These are phyloP conservation scores for Wickerhamomyces canadensis DNA, from an alignment of 805 yeast species.

Conservation along the genomic window DNA sequence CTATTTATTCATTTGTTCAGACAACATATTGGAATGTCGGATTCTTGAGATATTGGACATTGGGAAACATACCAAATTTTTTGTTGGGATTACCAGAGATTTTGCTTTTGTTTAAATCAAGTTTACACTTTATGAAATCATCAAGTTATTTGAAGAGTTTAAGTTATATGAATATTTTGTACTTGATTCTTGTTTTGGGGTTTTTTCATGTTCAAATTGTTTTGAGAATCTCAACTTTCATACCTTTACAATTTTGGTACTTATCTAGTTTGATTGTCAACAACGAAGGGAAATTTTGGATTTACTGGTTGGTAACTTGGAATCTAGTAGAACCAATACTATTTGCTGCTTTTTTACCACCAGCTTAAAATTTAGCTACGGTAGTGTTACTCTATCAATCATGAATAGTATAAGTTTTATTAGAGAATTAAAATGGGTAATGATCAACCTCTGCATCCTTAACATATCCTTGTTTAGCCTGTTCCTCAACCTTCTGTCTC, in stretches of 20 bases:
- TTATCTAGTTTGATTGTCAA: slow-evolving; percentile 35
- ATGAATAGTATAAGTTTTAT: too few relatives aligned
- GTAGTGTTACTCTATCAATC: too few relatives aligned
- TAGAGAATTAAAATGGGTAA: slow-evolving; percentile 14
- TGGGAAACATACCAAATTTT: slow-evolving; percentile 79
- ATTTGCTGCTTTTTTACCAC: slow-evolving; percentile 84
- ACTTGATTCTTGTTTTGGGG: slow-evolving; percentile 46
- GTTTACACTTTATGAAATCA: slow-evolving; percentile 29
- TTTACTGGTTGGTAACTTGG: slow-evolving; percentile 58
- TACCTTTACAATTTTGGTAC: slow-evolving; percentile 76
- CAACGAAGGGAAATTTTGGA: slow-evolving; percentile 30
- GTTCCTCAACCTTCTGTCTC: slow-evolving; percentile 36
- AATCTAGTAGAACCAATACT: slow-evolving; percentile 60
- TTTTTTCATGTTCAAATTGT: slow-evolving; percentile 85
- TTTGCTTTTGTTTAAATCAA: slow-evolving; percentile 36
- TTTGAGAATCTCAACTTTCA: slow-evolving; percentile 69
- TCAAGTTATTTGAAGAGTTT: slow-evolving; percentile 33
- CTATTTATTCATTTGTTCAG: slow-evolving; percentile 70
- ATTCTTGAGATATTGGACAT: slow-evolving; percentile 75
- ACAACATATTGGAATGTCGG: slow-evolving; percentile 81
- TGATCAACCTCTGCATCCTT: slow-evolving; percentile 14
- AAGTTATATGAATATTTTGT: slow-evolving; percentile 35
- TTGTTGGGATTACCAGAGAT: slow-evolving; percentile 67
- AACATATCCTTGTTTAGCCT: slow-evolving; percentile 17
- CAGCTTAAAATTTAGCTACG: slow-evolving; percentile 49